phyloP scores from a whole-genome alignment of 331 rosid species.

The Malus hybrid region DNA sequence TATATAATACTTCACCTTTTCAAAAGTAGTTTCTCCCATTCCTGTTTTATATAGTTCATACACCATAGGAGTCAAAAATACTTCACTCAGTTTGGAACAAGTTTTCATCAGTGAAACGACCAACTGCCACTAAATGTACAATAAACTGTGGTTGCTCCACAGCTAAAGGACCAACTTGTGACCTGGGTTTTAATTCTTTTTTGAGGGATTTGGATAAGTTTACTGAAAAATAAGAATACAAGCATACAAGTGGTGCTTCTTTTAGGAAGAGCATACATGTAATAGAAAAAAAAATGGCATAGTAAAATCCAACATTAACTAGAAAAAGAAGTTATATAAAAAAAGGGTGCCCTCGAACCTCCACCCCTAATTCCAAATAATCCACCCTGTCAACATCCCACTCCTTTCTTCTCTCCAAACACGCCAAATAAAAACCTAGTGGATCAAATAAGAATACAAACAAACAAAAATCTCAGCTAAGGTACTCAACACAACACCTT shows the following conservation, averaged over 20 bases:
- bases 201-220: not conserved
- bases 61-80: no score
- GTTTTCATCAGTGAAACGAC: no score
- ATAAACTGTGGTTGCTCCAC: not conserved
- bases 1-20: conserved; percentile 42
- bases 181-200: not conserved
- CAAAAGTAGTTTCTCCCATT: conserved; percentile 91
- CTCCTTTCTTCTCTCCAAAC: not conserved
- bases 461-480: not conserved
- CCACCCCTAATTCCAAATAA: not conserved
- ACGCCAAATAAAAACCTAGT: not conserved
- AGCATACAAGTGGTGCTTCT: not conserved
- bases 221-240: not conserved
- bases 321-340: not conserved
- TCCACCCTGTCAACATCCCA: not conserved
- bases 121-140: no score
- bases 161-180: not conserved
- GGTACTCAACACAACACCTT: not conserved
- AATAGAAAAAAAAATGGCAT: not conserved
- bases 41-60: conserved; percentile 83
- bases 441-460: not conserved
- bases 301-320: not conserved
- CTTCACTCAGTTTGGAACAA: no score
- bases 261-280: not conserved
- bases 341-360: not conserved